Evolutionary conservation across 2,329 filamentous ascomycete species (phyloP).

Genomic region (Chaetomium globosum): DNA sequence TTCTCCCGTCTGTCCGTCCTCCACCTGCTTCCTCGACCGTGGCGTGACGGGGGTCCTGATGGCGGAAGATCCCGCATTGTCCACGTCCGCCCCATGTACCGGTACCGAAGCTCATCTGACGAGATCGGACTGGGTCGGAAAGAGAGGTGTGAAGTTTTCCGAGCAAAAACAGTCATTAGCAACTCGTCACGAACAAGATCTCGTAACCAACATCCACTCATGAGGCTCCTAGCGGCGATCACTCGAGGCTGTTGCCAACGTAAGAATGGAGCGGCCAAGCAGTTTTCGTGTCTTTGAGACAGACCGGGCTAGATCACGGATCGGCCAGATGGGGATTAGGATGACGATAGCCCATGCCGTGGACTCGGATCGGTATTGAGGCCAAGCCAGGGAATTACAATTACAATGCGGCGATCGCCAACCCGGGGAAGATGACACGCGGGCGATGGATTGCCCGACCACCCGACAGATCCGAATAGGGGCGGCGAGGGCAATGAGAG

Average conservation of each 20-base stretch:
- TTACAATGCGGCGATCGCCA: not conserved
- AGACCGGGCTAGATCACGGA: conserved; percentile 16
- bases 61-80: not conserved
- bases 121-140: not conserved
- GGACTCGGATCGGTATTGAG: conserved; percentile 13
- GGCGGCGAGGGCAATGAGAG: not conserved
- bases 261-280: conserved; percentile 4
- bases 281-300: conserved; percentile 25
- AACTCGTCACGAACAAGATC: not conserved
- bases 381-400: not conserved
- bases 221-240: conserved; percentile 8
- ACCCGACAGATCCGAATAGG: conserved; percentile 1
- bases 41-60: not conserved
- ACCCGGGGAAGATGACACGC: not conserved
- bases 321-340: not conserved
- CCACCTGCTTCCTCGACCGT: not conserved
- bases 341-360: conserved; percentile 16
- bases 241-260: not conserved
- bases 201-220: not conserved
- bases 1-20: not conserved
- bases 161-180: conserved; percentile 8
- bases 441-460: not conserved
- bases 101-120: not conserved
- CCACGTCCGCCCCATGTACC: not conserved
- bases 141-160: not conserved